A percentile compares a stretch with the other conserved stretches of the same genome.
phyloP scores from a whole-genome alignment of 176 grass and related monocot species.

The Miscanthus lutarioriparius region DNA sequence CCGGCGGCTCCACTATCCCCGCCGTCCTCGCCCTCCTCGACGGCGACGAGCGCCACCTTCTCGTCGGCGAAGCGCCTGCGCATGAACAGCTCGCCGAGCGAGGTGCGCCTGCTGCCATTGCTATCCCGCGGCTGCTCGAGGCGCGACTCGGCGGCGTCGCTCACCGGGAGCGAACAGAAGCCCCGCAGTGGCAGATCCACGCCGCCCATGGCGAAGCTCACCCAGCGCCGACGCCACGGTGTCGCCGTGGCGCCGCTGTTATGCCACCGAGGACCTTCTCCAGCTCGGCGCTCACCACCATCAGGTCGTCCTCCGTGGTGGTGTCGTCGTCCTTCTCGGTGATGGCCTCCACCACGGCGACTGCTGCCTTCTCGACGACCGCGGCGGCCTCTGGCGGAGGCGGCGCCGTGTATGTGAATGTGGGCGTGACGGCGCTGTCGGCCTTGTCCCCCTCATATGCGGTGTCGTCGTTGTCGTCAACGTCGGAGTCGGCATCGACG shows the following conservation, averaged over 20 bases:
- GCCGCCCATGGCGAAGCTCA: conserved; percentile 60
- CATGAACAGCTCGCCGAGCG: conserved; percentile 96
- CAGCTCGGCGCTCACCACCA: conserved; percentile 78
- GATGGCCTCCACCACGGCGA: conserved; percentile 56
- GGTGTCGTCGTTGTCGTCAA: background rate
- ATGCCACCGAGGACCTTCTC: conserved; percentile 76
- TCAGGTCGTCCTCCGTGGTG: conserved; percentile 81
- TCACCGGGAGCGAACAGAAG: conserved; percentile 80
- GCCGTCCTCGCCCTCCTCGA: conserved; percentile 39
- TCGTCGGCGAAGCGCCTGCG: conserved; percentile 68
- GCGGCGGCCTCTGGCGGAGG: background rate
- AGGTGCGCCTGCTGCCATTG: conserved; percentile 59
- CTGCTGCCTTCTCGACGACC: conserved; percentile 21
- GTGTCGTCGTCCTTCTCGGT: conserved; percentile 74
- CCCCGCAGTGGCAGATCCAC: conserved; percentile 75
- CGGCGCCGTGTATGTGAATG: conserved; percentile 32
- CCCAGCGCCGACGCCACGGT: conserved; percentile 66
- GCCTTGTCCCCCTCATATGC: background rate
- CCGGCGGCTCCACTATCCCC: background rate
- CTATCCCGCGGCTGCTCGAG: conserved; percentile 27
- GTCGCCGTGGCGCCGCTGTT: conserved; percentile 34
- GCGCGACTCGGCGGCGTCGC: conserved; percentile 38
- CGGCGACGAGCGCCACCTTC: conserved; percentile 46
- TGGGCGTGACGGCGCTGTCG: conserved; percentile 37
- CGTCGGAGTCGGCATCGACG: background rate